Evolutionary conservation across 352 stramenopile genomes (phyloP).

Genomic region (Phytophthora vignae): DNA sequence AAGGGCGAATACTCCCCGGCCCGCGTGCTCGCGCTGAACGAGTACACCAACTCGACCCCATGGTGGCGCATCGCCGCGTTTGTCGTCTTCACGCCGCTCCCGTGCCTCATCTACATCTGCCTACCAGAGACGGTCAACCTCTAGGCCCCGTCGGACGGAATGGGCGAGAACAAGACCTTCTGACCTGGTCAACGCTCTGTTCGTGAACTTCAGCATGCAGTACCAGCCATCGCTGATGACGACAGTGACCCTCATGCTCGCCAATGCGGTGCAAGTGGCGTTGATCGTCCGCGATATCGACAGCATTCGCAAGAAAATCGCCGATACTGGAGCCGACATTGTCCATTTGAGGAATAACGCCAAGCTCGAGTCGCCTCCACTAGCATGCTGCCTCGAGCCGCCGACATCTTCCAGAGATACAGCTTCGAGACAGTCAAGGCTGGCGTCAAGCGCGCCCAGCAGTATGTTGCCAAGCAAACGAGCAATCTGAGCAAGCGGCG

Average conservation of each 20-base stretch:
- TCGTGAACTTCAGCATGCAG: slow-evolving; percentile 43
- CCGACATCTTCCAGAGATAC: slow-evolving; percentile 13
- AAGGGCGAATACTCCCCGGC: slow-evolving; percentile 8
- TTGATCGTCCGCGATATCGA: slow-evolving; percentile 15
- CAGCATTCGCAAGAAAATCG: slow-evolving; percentile 14
- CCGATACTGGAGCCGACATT: slow-evolving; percentile 4
- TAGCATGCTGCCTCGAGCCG: slow-evolving; percentile 15
- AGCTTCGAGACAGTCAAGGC: slow-evolving; percentile 4
- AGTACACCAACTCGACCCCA: slow-evolving; percentile 1
- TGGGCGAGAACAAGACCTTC: slow-evolving; percentile 26
- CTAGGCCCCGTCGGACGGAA: slow-evolving; percentile 3
- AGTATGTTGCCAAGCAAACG: too few species aligned
- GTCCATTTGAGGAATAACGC: slow-evolving; percentile 6
- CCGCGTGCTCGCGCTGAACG: slow-evolving; percentile 9
- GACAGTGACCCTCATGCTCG: slow-evolving; percentile 2
- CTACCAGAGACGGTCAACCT: slow-evolving; percentile 17
- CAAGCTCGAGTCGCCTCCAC: slow-evolving; percentile 3
- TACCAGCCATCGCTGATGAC: slow-evolving; percentile 26
- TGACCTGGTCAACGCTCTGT: slow-evolving; percentile 40
- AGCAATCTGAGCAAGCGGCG: too few species aligned
- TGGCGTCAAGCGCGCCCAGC: background rate
- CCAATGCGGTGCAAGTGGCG: slow-evolving; percentile 10
- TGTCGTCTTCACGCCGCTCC: slow-evolving; percentile 15
- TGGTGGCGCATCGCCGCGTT: slow-evolving; percentile 12
- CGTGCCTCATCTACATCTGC: slow-evolving; percentile 19